Base-by-base conservation (phyloP, 805 yeast genomes). In the Myxozyma lipomycoides region DNA sequence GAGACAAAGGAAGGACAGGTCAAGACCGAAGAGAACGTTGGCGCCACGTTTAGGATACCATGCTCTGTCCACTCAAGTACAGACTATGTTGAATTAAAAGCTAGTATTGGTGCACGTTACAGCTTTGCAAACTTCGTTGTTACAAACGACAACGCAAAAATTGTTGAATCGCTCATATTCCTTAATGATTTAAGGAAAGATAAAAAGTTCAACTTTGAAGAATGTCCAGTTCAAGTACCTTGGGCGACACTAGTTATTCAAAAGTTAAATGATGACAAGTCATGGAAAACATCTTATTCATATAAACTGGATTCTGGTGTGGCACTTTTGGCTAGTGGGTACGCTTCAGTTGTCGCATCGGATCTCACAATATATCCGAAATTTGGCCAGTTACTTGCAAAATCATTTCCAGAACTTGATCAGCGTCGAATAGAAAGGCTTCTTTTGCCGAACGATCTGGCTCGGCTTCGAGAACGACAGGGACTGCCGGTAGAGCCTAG, bases 261-360 rank as follows among this genome's bases (percentile, higher is more conserved):
- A 18, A 19, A 2, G 37, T n/a, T 2, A n/a, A 18, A 15, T 23
- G 34, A 15, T 7, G 21, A 3, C 7, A 12, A 12, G 12, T 9
- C 6, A 10, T 19, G 5, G 23, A 21, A 9, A 15, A 18, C 22
- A n/a, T 5, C 26, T 49, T 30, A n/a, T 41, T 40, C 32, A 9
- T 28, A 28, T 26, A 35, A 24, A n/a, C 12, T 53, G 3, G 55
- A 53, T 9, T 55, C 52, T 45, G 59, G 58, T 2, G 44, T 45
- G 10, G 45, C 48, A 2, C 43, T 52, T 6, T 42, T 48, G 4
- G 28, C 43, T 17, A 39, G 57, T 3, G 47, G 53, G 3, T 26
- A 17, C 21, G 43, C 59, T 10, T 15, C 46, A 6, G 51, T 48
- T 4, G 21, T 22, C 4, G 59, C 59, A 15, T 46, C 59, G 15